Evolutionary conservation across 805 yeast species (phyloP).

Genomic region (Saccharomycopsis amapae): DNA sequence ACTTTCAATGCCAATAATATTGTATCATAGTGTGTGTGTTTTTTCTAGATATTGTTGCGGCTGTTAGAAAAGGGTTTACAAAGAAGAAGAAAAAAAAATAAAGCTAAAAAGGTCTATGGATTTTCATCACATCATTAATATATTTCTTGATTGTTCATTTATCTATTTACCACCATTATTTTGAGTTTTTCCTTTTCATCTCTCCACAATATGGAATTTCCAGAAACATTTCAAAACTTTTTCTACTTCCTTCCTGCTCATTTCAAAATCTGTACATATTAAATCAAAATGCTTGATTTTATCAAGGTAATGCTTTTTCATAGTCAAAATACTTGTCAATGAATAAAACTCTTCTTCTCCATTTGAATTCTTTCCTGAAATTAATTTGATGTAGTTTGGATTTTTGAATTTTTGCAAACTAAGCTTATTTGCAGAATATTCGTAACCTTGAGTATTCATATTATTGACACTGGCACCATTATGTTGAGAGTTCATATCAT

Average conservation of each 20-base stretch:
- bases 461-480: not conserved
- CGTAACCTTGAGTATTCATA: too few relatives aligned
- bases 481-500: not conserved
- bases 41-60: slow-evolving; percentile 2
- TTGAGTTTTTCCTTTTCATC: too few relatives aligned
- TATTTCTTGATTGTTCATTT: too few relatives aligned
- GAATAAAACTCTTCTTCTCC: slow-evolving; percentile 13
- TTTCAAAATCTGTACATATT: slow-evolving; percentile 52
- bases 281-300: slow-evolving; percentile 20
- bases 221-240: slow-evolving; percentile 34
- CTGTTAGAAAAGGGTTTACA: not conserved
- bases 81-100: not conserved
- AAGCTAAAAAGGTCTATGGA: slow-evolving; percentile 1
- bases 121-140: too few relatives aligned
- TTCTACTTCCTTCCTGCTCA: slow-evolving; percentile 50
- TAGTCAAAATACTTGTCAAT: slow-evolving; percentile 15
- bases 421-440: slow-evolving; percentile 1
- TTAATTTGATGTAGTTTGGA: slow-evolving; percentile 16
- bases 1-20: not conserved
- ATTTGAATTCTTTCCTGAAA: slow-evolving; percentile 1
- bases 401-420: slow-evolving; percentile 16
- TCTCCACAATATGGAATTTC: slow-evolving; percentile 28
- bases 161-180: too few relatives aligned
- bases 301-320: slow-evolving; percentile 20
- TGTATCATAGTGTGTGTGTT: slow-evolving; percentile 18